Base-by-base conservation (phyloP, 23 red algal species). In the Gracilaria vermiculophylla region DNA sequence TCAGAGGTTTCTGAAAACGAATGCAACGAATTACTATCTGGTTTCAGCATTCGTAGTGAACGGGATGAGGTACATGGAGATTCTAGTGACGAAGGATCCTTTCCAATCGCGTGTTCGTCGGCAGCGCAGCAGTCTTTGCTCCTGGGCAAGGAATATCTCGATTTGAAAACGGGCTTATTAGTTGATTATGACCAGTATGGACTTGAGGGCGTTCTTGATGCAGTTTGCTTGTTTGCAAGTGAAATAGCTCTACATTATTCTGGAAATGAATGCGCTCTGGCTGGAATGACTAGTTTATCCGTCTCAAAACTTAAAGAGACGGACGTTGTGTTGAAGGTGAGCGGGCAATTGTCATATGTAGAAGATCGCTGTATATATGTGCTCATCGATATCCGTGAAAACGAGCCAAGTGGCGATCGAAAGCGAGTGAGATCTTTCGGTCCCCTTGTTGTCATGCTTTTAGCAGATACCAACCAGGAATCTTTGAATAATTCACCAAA, bases 381-480 rank as follows among this genome's bases (percentile, higher is more conserved):
- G 5, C 50, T 76, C 1, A 24, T 88, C 15, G 57, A 88, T 52
- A 33, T 88, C 1, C 66, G 69, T 15, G 84, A 88, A 62, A 78
- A 43, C 21, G 50, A 44, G 27, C 67, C 84, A 37, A 55, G 50
- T 42, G 84, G 69, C 21, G 53, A 76, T 37, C 37, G 84, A 62
- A 88, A 88, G 53, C 66, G 84, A 0, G 84, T 44, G 15, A 20
- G 84, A 9, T 88, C 84, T 0, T 88, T 88, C 31, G 84, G 70
- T n/a, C 84, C 66, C 3, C 27, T 88, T 28, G 51, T 77, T 5
- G 62, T 76, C 48, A 29, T 88, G 57, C 42, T 77, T 10, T 21
- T 47, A 16, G 24, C 69, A 25, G 42, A 27, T 19, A 39, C n/a
- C 14, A 69, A 57, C n/a, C 44, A 57, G 15, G 69, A 67, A 49